A percentile compares a stretch with the other conserved stretches of the same genome.
Conservation (phyloP, 306 rosid species). For the Lotus japonicus region DNA sequence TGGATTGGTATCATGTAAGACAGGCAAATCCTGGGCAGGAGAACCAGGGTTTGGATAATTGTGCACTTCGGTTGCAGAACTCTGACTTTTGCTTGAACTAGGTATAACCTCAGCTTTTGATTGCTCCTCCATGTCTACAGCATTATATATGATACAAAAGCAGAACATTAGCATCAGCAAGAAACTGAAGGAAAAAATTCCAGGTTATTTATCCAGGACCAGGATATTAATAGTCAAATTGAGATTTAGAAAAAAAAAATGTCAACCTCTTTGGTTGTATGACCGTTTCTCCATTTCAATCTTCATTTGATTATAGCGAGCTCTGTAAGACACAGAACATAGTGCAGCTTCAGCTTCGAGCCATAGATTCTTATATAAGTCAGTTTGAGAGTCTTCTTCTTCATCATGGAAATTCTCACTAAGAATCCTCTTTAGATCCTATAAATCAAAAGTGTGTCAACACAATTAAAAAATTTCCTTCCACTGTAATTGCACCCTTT, state of each 20-base stretch:
- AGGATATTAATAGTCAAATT: not conserved
- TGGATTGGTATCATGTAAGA: slow-evolving; percentile 17
- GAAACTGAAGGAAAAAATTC: not conserved
- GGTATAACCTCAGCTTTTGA: slow-evolving; percentile 26
- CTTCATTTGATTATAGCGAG: slow-evolving; percentile 67
- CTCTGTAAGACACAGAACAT: slow-evolving; percentile 58
- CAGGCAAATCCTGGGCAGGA: slow-evolving; percentile 21
- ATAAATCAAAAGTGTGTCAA: slow-evolving; percentile 17
- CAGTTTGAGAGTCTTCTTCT: slow-evolving; percentile 45
- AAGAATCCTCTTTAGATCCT: slow-evolving; percentile 77
- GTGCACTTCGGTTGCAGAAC: slow-evolving; percentile 28
- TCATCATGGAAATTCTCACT: slow-evolving; percentile 56
- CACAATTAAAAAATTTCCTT: not conserved
- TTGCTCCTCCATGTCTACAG: slow-evolving; percentile 30
- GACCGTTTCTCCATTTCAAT: slow-evolving; percentile 56
- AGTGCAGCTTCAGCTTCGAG: slow-evolving; percentile 95
- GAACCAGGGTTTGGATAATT: slow-evolving; percentile 23
- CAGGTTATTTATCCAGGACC: not conserved
- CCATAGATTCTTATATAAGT: slow-evolving; percentile 79
- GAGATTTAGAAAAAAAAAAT: not conserved
- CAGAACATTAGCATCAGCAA: slow-evolving; percentile 15
- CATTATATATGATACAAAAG: slow-evolving; percentile 24
- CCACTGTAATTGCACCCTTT: not conserved
- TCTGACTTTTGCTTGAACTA: slow-evolving; percentile 25
- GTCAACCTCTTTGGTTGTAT: slow-evolving; percentile 46